A percentile compares a stretch with the other conserved stretches of the same genome.
phyloP scores from a whole-genome alignment of 1,284 basidiomycete genomes.

The Macrocybe sp. region DNA sequence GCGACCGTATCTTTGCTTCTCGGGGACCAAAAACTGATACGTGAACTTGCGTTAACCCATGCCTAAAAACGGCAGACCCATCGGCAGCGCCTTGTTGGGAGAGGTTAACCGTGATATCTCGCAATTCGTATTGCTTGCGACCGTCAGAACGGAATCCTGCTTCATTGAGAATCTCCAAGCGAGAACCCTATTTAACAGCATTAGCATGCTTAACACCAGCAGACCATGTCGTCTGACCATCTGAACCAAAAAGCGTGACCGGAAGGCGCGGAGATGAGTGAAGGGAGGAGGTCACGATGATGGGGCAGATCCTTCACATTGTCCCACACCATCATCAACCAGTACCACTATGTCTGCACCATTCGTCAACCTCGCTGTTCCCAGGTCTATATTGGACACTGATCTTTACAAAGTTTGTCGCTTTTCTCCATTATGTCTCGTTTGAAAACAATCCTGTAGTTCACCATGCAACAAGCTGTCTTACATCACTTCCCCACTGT shows the following conservation, averaged over 20 bases:
- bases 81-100: constrained; percentile 76
- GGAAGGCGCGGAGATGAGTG: constrained; percentile 1
- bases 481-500: constrained; percentile 74
- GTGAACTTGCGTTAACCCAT: constrained; percentile 87
- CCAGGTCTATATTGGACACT: constrained; percentile 81
- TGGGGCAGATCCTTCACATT: constrained; percentile 1
- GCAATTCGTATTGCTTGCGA: constrained; percentile 84
- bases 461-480: constrained; percentile 97
- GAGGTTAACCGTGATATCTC: constrained; percentile 78
- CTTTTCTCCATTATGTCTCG: constrained; percentile 1
- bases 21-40: constrained; percentile 90
- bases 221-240: constrained; percentile 18
- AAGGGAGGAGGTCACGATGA: constrained; percentile 5
- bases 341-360: constrained; percentile 28
- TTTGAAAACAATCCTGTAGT: constrained; percentile 37
- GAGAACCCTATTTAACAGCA: constrained; percentile 48
- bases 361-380: constrained; percentile 22
- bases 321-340: constrained; percentile 7
- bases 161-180: constrained; percentile 87
- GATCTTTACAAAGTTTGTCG: constrained; percentile 87
- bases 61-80: constrained; percentile 79
- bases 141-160: constrained; percentile 90
- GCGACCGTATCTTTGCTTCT: constrained; percentile 76
- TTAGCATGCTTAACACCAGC: constrained; percentile 5
- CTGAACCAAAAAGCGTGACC: constrained; percentile 2